Evolutionary conservation across 75 land plant species (phyloP).

Genomic region (Pinus taeda): DNA sequence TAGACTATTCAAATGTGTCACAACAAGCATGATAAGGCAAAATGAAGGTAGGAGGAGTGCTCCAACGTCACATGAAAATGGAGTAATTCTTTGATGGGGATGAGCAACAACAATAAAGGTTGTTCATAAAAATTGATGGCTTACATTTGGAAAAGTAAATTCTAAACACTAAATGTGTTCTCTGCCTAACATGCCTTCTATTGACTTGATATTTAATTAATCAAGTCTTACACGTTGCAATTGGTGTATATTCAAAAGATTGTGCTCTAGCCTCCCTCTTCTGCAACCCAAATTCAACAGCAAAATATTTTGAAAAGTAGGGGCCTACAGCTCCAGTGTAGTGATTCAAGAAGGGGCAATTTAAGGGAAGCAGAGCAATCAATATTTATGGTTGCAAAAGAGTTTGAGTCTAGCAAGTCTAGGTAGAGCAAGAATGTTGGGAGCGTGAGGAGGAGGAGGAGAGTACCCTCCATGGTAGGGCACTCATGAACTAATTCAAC

Average conservation of each 20-base stretch:
- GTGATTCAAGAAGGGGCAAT: background rate
- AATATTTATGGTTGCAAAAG: background rate
- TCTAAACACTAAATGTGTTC: too few species aligned
- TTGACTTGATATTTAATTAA: too few species aligned
- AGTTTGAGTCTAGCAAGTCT: too few species aligned
- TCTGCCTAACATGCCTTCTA: too few species aligned
- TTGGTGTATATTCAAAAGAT: too few species aligned
- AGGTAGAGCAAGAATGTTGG: too few species aligned
- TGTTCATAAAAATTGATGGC: slow-evolving; percentile 9
- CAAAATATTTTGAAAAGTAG: background rate
- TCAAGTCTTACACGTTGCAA: too few species aligned
- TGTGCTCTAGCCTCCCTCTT: background rate
- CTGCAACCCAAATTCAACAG: background rate
- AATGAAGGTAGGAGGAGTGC: slow-evolving; percentile 12
- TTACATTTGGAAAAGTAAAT: too few species aligned
- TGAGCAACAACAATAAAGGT: slow-evolving; percentile 44
- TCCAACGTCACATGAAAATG: slow-evolving; percentile 51
- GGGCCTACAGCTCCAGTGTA: background rate
- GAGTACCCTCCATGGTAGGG: too few species aligned
- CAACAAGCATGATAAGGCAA: background rate
- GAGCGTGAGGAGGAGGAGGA: too few species aligned
- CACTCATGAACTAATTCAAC: too few species aligned
- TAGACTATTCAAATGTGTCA: slow-evolving; percentile 20
- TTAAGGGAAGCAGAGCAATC: background rate
- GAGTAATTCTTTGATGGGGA: slow-evolving; percentile 60